These are phyloP conservation scores for Tetrapisispora taiwanensis DNA, from an alignment of 805 yeast species.

Conservation along the genomic window DNA sequence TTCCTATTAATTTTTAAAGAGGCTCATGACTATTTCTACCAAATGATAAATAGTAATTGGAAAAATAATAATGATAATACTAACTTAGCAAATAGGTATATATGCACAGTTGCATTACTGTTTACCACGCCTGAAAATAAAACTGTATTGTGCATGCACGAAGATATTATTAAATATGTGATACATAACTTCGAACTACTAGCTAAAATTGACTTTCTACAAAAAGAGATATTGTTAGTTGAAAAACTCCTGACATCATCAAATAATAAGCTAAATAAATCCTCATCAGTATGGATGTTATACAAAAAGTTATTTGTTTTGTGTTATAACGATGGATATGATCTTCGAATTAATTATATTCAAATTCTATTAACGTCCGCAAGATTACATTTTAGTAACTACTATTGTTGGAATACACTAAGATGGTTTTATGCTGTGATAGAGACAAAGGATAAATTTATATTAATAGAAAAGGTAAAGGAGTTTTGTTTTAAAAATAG, in stretches of 20 bases:
- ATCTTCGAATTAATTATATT: conserved; percentile 6
- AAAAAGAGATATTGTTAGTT: conserved; percentile 11
- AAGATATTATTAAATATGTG: conserved; percentile 13
- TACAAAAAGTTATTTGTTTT: conserved; percentile 25
- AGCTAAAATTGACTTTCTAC: conserved; percentile 7
- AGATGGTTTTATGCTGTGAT: conserved; percentile 25
- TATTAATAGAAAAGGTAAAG: conserved; percentile 9
- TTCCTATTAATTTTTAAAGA: conserved; percentile 23
- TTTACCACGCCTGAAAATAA: conserved; percentile 32
- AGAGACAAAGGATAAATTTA: conserved; percentile 6
- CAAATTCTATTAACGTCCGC: conserved; percentile 23
- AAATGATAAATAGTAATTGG: background rate
- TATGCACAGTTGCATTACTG: conserved; percentile 27
- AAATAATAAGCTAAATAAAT: conserved; percentile 30
- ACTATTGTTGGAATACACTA: conserved; percentile 33
- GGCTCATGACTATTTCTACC: conserved; percentile 18
- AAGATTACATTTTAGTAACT: conserved; percentile 28
- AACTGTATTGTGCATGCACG: conserved; percentile 26
- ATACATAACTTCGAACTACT: conserved; percentile 1
- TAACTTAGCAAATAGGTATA: background rate
- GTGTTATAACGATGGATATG: background rate
- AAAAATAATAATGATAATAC: conserved; percentile 8
- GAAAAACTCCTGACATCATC: conserved; percentile 26
- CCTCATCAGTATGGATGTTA: conserved; percentile 31
- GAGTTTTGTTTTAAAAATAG: conserved; percentile 20